A percentile compares a stretch with the other conserved stretches of the same genome.
These are phyloP conservation scores for Thermothelomyces thermophilus DNA, from an alignment of 2,329 filamentous ascomycete species.

Conservation along the genomic window DNA sequence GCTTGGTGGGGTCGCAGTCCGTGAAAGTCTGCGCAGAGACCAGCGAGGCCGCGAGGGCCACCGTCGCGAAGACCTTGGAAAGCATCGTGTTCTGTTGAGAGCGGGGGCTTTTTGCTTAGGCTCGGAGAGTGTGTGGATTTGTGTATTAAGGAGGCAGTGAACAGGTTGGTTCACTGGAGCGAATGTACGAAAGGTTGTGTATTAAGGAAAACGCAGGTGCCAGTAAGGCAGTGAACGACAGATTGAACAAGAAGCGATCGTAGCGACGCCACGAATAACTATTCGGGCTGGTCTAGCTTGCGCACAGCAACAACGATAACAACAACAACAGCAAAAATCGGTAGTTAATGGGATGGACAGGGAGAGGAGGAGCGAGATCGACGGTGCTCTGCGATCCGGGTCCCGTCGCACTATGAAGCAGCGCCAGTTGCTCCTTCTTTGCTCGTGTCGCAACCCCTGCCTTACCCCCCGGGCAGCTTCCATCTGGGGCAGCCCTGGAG, in stretches of 20 bases:
- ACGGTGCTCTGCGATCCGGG: slow-evolving; percentile 7
- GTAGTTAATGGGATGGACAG: neutral
- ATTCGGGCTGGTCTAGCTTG: slow-evolving; percentile 3
- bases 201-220: neutral
- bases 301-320: neutral
- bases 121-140: neutral
- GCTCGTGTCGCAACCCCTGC: slow-evolving; percentile 9
- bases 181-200: slow-evolving; percentile 1
- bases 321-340: too few relatives aligned
- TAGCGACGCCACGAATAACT: slow-evolving; percentile 14
- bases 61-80: slow-evolving; percentile 40
- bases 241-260: slow-evolving; percentile 16
- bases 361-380: neutral
- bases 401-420: slow-evolving; percentile 16
- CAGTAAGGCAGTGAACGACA: slow-evolving; percentile 15
- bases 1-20: slow-evolving; percentile 48
- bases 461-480: neutral
- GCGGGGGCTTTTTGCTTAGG: neutral
- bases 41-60: slow-evolving; percentile 45
- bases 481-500: slow-evolving; percentile 5
- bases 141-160: slow-evolving; percentile 5
- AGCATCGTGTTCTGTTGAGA: slow-evolving; percentile 33
- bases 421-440: slow-evolving; percentile 1
- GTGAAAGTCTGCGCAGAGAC: slow-evolving; percentile 52
- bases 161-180: slow-evolving; percentile 1